Conservation (phyloP, 345 rosid genomes). For the Gossypium mustelinum region DNA sequence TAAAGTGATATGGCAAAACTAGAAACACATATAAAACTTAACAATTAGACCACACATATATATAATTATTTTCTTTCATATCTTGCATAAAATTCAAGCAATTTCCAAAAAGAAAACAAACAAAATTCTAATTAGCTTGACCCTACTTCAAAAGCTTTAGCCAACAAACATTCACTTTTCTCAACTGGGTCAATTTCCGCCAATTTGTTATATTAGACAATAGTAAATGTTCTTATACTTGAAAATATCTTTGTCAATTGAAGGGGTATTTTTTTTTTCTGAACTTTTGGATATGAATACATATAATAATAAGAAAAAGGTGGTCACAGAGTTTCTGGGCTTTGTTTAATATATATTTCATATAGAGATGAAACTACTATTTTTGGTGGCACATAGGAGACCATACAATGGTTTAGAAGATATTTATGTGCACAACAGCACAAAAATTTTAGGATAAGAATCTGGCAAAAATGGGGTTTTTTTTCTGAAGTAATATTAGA, state of each 20-base stretch:
- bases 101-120: neutral
- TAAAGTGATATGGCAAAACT: neutral
- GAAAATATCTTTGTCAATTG: neutral
- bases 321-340: neutral
- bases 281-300: neutral
- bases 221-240: neutral
- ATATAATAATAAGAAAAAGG: neutral
- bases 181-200: neutral
- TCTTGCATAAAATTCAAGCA: neutral
- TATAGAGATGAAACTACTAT: neutral
- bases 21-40: neutral
- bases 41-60: neutral
- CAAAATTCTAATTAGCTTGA: neutral
- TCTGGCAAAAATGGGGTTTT: neutral
- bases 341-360: neutral
- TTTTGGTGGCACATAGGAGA: neutral
- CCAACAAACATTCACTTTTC: neutral
- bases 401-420: neutral
- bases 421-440: neutral
- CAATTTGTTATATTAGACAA: too few species aligned
- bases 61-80: neutral
- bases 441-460: neutral
- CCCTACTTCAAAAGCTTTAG: neutral
- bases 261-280: neutral
- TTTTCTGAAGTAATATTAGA: neutral